Base-by-base conservation (phyloP, 164 flowering plant genomes). In the Echeveria elegans region DNA sequence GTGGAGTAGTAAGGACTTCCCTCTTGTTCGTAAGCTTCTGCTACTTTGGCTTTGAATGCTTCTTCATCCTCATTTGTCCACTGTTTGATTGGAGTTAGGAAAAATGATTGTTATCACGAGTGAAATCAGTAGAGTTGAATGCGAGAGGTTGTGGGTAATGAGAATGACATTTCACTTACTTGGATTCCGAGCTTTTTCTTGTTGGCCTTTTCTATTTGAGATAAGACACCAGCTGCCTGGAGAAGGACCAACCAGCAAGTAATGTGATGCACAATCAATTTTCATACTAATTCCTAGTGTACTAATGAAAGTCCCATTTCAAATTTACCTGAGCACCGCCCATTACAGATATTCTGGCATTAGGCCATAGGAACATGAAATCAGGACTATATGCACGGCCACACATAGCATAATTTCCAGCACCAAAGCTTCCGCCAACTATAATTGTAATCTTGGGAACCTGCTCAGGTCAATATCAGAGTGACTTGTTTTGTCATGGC, bases 361-460 rank as follows among this genome's bases (percentile, higher is more conserved):
- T 88, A 23, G 99, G 97, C 99, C 99, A 95, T 47, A 88, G 80
- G 81, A 89, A 95, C 85, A 95, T 77, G 77, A 95, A 95, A 79
- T 87, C 71, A 37, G 99, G 99, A 78, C 93, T 92, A 70, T 88
- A 92, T 59, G 99, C 97, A 72, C 99, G 97, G 23, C 97, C 97
- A 71, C 99, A 95, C 97, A 95, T 95, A 64, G 97, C 99, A 80
- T 92, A 95, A 63, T 95, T 92, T 72, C 99, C 97, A 72, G 97
- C 97, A 71, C 97, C 99, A 75, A 95, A 95, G 84, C 99, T 92
- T 81, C 97, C 97, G 56, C 99, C 99, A 68, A 92, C 80, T 30
- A 95, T 75, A 21, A 95, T 72, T 3, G 97, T 95, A 73, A 95
- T 75, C 78, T 89, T 95, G 6, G 99, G 97, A 62, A 92, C 97